phyloP scores from a whole-genome alignment of 345 rosid genomes.

The Acer campestre region DNA sequence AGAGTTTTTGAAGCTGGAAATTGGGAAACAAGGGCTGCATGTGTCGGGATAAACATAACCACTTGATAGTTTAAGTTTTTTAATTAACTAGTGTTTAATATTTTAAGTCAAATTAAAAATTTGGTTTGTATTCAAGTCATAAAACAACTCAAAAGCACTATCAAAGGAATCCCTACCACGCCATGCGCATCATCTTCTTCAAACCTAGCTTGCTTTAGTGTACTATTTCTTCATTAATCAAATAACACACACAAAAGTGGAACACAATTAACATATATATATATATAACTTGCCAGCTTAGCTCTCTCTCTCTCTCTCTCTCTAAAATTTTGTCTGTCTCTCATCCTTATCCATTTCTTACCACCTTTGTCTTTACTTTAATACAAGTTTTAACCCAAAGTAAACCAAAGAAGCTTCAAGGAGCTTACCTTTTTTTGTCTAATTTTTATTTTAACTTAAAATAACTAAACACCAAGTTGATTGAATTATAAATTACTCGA shows the following conservation, averaged over 20 bases:
- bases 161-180: conserved; percentile 36
- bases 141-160: conserved; percentile 46
- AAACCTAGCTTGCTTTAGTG: conserved; percentile 11
- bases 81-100: background rate
- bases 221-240: conserved; percentile 19
- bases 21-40: conserved; percentile 48
- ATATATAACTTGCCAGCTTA: conserved; percentile 24
- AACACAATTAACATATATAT: conserved; percentile 24
- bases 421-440: conserved; percentile 6
- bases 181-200: conserved; percentile 45
- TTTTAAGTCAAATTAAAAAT: conserved; percentile 16
- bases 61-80: conserved; percentile 34
- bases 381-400: conserved; percentile 30
- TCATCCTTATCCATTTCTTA: conserved; percentile 57
- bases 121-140: conserved; percentile 24
- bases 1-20: conserved; percentile 39
- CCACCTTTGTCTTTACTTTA: conserved; percentile 21
- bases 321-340: background rate
- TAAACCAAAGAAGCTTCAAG: conserved; percentile 4
- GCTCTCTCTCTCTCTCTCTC: conserved; percentile 27
- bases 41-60: conserved; percentile 66
- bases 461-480: conserved; percentile 27
- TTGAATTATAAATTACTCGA: conserved; percentile 24
- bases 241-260: conserved; percentile 14
- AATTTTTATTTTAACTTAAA: conserved; percentile 4